Evolutionary conservation across 352 stramenopile genomes (phyloP).

Genomic region (Phytopythium chamaehyphon): DNA sequence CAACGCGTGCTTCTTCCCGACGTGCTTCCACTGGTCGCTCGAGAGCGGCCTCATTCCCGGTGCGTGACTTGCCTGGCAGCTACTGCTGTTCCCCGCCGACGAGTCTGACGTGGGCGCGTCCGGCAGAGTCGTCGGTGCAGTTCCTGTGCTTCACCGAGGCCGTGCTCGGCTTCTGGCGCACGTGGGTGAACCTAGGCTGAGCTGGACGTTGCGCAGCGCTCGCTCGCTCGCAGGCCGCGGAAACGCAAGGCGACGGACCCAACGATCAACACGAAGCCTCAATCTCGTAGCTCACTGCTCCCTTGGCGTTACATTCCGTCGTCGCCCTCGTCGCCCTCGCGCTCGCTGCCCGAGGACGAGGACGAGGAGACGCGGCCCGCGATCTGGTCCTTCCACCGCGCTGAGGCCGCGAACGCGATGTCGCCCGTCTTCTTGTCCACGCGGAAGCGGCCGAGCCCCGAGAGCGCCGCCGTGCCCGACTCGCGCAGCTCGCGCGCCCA

Average conservation of each 20-base stretch:
- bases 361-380: conserved; percentile 37
- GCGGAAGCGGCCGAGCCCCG: conserved; percentile 37
- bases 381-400: conserved; percentile 31
- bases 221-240: neutral
- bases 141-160: conserved; percentile 72
- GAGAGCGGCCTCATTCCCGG: conserved; percentile 64
- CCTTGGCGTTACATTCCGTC: neutral
- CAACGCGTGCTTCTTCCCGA: conserved; percentile 78
- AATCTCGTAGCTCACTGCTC: conserved; percentile 5
- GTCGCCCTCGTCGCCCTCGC: conserved; percentile 10
- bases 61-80: conserved; percentile 9
- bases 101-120: too few species aligned
- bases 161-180: conserved; percentile 62
- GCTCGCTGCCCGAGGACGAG: conserved; percentile 1
- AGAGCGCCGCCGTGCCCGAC: conserved; percentile 32
- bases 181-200: conserved; percentile 52
- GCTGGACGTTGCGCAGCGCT: conserved; percentile 3
- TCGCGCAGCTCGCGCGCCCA: conserved; percentile 43
- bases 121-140: conserved; percentile 60
- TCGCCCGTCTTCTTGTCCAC: conserved; percentile 37
- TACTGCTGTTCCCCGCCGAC: neutral
- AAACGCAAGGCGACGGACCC: conserved; percentile 1
- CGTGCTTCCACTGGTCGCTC: conserved; percentile 79
- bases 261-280: neutral
- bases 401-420: conserved; percentile 45